Evolutionary conservation across 2,329 filamentous ascomycete genomes (phyloP).

Genomic region (Venturiaceae sp.): DNA sequence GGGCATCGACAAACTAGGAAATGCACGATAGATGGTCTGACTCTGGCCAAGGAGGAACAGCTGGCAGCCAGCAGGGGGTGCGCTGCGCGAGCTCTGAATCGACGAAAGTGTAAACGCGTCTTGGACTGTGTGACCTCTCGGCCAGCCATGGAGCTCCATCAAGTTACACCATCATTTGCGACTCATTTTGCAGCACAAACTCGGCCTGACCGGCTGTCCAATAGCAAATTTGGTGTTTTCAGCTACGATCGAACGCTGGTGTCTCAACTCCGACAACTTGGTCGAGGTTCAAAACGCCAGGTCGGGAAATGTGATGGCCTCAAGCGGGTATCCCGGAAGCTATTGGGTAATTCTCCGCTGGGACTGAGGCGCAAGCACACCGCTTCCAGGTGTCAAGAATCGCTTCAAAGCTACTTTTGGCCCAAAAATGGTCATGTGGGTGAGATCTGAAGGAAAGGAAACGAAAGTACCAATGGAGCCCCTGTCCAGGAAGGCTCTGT

Average conservation of each 20-base stretch:
- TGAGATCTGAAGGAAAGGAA: background rate
- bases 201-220: background rate
- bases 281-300: background rate
- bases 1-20: background rate
- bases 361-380: background rate
- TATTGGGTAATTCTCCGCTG: background rate
- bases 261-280: background rate
- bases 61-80: background rate
- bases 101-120: background rate
- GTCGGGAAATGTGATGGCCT: background rate
- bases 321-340: background rate
- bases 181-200: background rate
- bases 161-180: background rate
- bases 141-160: background rate
- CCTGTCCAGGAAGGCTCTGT: background rate
- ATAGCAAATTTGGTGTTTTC: background rate
- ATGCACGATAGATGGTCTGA: constrained; percentile 2
- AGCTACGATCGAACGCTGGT: background rate
- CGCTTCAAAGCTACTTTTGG: background rate
- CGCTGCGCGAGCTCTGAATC: background rate
- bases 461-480: background rate
- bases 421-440: background rate
- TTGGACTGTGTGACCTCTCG: background rate
- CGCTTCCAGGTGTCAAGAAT: background rate
- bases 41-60: background rate